Conservation (phyloP, 2,329 filamentous ascomycete species). For the Arthroderma uncinatum region DNA sequence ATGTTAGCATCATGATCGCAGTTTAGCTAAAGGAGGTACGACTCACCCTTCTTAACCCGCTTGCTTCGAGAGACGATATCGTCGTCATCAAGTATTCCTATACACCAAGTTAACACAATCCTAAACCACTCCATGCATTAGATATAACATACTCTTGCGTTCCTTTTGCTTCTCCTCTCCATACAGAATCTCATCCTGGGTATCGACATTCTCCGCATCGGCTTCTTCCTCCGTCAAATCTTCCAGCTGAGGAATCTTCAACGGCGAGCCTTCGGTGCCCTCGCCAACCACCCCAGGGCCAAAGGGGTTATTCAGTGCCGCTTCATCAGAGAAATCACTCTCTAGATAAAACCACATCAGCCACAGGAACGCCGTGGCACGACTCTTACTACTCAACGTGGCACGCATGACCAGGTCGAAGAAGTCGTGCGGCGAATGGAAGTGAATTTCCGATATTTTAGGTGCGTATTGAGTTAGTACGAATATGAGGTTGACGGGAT, state of each 20-base stretch:
- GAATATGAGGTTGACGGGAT: slow-evolving; percentile 95
- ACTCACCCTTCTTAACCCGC: slow-evolving; percentile 34
- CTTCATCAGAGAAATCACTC: slow-evolving; percentile 82
- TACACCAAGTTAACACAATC: background rate
- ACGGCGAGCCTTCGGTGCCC: slow-evolving; percentile 33
- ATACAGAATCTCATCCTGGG: slow-evolving; percentile 38
- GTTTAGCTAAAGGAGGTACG: background rate
- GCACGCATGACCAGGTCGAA: slow-evolving; percentile 94
- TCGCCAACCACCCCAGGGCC: slow-evolving; percentile 44
- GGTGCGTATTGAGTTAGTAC: slow-evolving; percentile 80
- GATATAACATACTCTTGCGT: slow-evolving; percentile 32
- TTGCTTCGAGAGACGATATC: slow-evolving; percentile 36
- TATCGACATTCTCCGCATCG: slow-evolving; percentile 41
- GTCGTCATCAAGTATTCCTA: slow-evolving; percentile 40
- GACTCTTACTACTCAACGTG: slow-evolving; percentile 66
- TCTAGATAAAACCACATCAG: slow-evolving; percentile 99
- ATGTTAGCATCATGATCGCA: background rate
- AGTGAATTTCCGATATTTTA: slow-evolving; percentile 87
- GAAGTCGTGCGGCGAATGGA: slow-evolving; percentile 74
- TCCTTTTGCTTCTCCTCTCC: slow-evolving; percentile 40
- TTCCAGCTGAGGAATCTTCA: slow-evolving; percentile 39
- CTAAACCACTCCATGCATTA: background rate
- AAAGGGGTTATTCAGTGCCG: slow-evolving; percentile 82
- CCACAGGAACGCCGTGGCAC: slow-evolving; percentile 86
- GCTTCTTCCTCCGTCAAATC: slow-evolving; percentile 40